A percentile compares a stretch with the other conserved stretches of the same genome.
phyloP scores from a whole-genome alignment of 257 asterid species.

The Solanum virginianum region DNA sequence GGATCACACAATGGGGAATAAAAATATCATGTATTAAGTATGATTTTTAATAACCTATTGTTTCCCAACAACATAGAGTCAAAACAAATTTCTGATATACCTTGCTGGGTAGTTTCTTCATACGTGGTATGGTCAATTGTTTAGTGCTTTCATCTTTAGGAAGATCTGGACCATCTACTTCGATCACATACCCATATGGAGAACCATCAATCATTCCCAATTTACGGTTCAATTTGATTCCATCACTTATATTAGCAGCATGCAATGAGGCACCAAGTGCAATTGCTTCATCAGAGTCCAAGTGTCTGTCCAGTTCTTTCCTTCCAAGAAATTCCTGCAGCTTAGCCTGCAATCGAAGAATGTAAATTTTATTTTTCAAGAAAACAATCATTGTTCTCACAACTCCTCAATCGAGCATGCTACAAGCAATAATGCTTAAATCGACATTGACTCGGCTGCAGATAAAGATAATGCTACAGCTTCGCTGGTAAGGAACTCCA shows the following conservation, averaged over 20 bases:
- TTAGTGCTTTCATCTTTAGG: slow-evolving; percentile 67
- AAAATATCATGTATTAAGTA: neutral
- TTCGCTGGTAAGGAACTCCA: neutral
- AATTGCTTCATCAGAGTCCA: slow-evolving; percentile 96
- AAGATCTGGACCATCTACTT: slow-evolving; percentile 77
- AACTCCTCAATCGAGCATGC: neutral
- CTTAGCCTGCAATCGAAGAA: slow-evolving; percentile 49
- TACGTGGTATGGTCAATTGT: slow-evolving; percentile 81
- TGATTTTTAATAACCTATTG: neutral
- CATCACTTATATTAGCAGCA: slow-evolving; percentile 99
- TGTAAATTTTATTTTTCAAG: neutral
- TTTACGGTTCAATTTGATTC: slow-evolving; percentile 94
- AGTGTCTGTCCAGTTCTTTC: slow-evolving; percentile 87
- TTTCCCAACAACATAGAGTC: neutral
- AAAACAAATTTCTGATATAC: slow-evolving; percentile 20
- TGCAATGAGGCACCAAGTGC: slow-evolving; percentile 91
- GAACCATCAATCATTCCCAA: slow-evolving; percentile 99
- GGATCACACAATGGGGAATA: neutral
- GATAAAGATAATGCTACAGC: neutral
- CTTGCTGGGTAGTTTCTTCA: slow-evolving; percentile 95
- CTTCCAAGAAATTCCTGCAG: slow-evolving; percentile 95
- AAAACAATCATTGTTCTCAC: neutral
- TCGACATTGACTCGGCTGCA: neutral
- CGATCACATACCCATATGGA: slow-evolving; percentile 66
- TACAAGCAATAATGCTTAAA: neutral